A percentile compares a stretch with the other conserved stretches of the same genome.
Evolutionary conservation across 805 yeast genomes (phyloP).

Genomic region (Blastobotrys terrestris): DNA sequence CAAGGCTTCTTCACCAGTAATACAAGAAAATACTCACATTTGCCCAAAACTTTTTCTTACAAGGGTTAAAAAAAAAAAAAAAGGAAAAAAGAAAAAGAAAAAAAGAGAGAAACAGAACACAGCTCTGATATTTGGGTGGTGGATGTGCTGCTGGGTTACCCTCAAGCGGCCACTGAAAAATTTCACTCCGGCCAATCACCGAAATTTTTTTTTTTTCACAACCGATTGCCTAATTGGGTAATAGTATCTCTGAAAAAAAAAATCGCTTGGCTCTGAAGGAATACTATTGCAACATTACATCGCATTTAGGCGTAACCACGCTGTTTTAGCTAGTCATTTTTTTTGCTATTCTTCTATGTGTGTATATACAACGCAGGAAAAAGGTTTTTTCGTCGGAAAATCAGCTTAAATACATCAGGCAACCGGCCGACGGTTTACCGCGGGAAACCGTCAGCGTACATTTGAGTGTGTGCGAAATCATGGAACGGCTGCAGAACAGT

Average conservation of each 20-base stretch:
- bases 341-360: not conserved
- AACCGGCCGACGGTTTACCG: not conserved
- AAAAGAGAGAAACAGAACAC: too few species aligned
- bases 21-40: not conserved
- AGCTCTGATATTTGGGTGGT: not conserved
- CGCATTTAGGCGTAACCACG: too few species aligned
- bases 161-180: not conserved
- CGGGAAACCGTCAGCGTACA: too few species aligned
- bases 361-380: not conserved
- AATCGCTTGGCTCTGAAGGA: not conserved
- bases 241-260: too few species aligned
- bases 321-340: not conserved
- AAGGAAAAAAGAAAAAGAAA: not conserved
- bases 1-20: too few species aligned
- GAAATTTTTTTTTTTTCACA: not conserved
- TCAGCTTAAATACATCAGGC: not conserved
- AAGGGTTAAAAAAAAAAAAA: not conserved
- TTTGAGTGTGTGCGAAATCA: too few species aligned
- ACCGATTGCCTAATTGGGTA: not conserved
- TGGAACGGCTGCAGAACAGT: too few species aligned
- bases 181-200: not conserved
- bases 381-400: not conserved
- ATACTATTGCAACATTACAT: not conserved
- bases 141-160: not conserved
- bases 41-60: not conserved